Evolutionary conservation across 139 green algal species (phyloP).

Genomic region (Zygnema circumcarinatum): DNA sequence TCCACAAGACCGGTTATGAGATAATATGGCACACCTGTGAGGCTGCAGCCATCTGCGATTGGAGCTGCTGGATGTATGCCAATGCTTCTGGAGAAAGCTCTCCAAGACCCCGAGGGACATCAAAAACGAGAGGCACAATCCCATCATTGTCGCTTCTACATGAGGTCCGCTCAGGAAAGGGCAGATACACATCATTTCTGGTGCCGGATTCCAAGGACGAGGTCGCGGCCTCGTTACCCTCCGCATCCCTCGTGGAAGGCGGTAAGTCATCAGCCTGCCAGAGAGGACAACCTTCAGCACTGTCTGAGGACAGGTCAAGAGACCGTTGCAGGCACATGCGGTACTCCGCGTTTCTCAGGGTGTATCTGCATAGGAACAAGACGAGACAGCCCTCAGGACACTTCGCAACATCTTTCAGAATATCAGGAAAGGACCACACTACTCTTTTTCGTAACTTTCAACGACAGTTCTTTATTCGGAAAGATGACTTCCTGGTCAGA

Average conservation of each 20-base stretch:
- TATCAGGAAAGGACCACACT: too few species aligned
- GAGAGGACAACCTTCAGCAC: not conserved
- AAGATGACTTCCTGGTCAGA: too few species aligned
- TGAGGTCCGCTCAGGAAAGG: not conserved
- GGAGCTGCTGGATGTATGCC: not conserved
- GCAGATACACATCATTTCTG: not conserved
- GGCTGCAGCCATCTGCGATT: not conserved
- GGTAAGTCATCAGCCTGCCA: not conserved
- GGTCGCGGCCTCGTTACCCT: not conserved
- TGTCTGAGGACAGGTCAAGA: not conserved
- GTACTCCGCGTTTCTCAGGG: constrained; percentile 7
- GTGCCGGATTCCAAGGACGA: not conserved
- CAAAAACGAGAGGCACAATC: not conserved
- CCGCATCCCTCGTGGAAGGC: not conserved
- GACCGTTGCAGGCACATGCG: constrained; percentile 13
- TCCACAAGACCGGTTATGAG: too few species aligned
- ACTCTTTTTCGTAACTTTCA: too few species aligned
- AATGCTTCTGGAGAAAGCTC: not conserved
- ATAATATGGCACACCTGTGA: not conserved
- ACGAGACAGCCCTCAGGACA: not conserved
- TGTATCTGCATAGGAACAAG: constrained; percentile 18
- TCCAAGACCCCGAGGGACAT: not conserved
- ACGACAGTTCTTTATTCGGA: too few species aligned
- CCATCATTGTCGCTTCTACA: not conserved
- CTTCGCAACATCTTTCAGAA: too few species aligned